Base-by-base conservation (phyloP, 441 rosid genomes). In the Pelargonium myrrhifolium region DNA sequence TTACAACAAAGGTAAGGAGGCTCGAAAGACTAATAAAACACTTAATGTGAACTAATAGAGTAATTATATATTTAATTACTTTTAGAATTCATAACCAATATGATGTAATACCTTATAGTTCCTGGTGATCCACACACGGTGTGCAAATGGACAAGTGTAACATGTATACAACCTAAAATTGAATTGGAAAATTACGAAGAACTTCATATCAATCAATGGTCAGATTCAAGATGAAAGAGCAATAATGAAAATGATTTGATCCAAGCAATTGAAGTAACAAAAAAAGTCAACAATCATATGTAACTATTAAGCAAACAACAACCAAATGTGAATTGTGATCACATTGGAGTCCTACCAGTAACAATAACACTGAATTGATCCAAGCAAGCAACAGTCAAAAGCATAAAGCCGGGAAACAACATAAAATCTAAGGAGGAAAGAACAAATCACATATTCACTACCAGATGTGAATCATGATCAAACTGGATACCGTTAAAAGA, bases 91-190 rank as follows among this genome's bases (percentile, higher is more conserved):
- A 49, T 18, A 49, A 49, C 20, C 20, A 14, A 18, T n/a, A 18
- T 6, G n/a, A 4, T 4, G 21, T 49, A 71, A 1, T 70, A 87
- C 97, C 96, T 91, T 91, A 75, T 73, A 79, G 75, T 89, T 89
- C 22, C 93, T 79, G 31, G 96, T 76, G 74, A 91, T 83, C 96
- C 97, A 89, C 68, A 77, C 89, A 28, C 93, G 97, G 76, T 91
- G 97, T 0, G 90, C 93, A 63, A 79, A 87, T 8, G 97, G 93
- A 68, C 97, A 89, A 43, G 78, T 68, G 64, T 87, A 89, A 2
- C 92, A 82, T 64, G 87, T 82, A 28, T 89, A 89, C 82, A 91
- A 80, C 88, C 97, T 90, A 49, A n/a, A n/a, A 49, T 49, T n/a
- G n/a, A n/a, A n/a, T n/a, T n/a, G n/a, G n/a, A n/a, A n/a, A n/a